Evolutionary conservation across 345 rosid species (phyloP).

Genomic region (Eucalyptus marginata): DNA sequence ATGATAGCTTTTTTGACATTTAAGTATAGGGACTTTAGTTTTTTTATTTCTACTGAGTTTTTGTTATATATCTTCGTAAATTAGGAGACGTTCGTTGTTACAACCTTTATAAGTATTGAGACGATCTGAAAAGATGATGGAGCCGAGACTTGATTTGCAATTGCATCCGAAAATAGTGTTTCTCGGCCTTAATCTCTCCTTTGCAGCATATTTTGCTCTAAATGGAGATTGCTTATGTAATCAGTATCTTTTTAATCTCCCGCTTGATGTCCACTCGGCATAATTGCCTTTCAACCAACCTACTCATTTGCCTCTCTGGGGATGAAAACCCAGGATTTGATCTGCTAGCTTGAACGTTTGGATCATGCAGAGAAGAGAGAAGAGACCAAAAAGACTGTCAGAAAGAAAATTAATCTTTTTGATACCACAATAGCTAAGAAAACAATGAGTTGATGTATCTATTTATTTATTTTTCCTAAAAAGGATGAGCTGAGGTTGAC

Average conservation of each 20-base stretch:
- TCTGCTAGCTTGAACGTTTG: too few species aligned
- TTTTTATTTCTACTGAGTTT: neutral
- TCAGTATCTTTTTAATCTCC: neutral
- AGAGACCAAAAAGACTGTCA: neutral
- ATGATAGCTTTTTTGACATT: neutral
- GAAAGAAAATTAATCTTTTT: neutral
- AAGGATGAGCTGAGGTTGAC: neutral
- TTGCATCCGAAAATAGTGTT: neutral
- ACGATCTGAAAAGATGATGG: neutral
- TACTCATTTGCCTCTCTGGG: too few species aligned
- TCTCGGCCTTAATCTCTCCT: neutral
- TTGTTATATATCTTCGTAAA: neutral
- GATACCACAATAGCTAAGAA: neutral
- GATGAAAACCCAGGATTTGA: too few species aligned
- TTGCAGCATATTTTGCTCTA: neutral
- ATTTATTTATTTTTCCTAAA: neutral
- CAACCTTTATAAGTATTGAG: neutral
- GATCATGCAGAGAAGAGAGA: too few species aligned
- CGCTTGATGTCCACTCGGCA: neutral
- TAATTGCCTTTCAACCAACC: too few species aligned
- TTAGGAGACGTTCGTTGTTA: neutral
- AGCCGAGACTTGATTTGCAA: neutral
- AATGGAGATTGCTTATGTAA: neutral
- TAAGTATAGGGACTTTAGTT: neutral
- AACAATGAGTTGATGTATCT: neutral